These are phyloP conservation scores for Mycena metata DNA, from an alignment of 768 basidiomycete species.

Conservation along the genomic window DNA sequence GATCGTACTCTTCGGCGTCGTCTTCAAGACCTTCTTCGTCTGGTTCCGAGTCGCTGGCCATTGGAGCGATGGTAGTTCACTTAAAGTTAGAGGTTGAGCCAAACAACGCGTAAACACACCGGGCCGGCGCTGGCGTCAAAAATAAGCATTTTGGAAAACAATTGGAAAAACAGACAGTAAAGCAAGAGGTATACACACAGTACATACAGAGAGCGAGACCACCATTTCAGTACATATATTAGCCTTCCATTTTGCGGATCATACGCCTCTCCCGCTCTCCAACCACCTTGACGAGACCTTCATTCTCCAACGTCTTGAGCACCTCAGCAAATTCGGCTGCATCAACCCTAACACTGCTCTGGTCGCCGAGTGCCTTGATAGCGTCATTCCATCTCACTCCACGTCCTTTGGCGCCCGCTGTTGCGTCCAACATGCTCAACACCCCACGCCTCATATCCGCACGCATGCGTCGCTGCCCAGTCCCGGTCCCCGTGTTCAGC, in stretches of 20 bases:
- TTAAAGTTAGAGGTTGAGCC: slow-evolving; percentile 2
- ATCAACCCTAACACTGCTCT: slow-evolving; percentile 88
- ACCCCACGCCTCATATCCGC: slow-evolving; percentile 94
- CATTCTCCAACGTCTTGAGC: slow-evolving; percentile 82
- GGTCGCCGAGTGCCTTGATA: slow-evolving; percentile 81
- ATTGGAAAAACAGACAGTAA: slow-evolving; percentile 3
- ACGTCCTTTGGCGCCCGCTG: slow-evolving; percentile 63
- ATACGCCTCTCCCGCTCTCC: slow-evolving; percentile 90
- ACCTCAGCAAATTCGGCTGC: slow-evolving; percentile 85
- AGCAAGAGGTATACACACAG: not conserved
- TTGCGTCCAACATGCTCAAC: slow-evolving; percentile 70
- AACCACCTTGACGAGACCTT: slow-evolving; percentile 87
- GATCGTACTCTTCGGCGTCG: slow-evolving; percentile 69
- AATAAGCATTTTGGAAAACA: not conserved
- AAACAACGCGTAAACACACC: slow-evolving; percentile 20
- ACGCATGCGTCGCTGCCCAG: slow-evolving; percentile 85
- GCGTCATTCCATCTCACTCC: slow-evolving; percentile 88
- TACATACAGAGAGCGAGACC: slow-evolving; percentile 22
- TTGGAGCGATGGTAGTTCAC: slow-evolving; percentile 41
- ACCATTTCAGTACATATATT: slow-evolving; percentile 11
- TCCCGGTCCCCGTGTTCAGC: slow-evolving; percentile 93
- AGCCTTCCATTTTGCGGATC: slow-evolving; percentile 76
- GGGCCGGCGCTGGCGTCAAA: too few species aligned
- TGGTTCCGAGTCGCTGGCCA: slow-evolving; percentile 76
- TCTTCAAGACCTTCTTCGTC: slow-evolving; percentile 73